phyloP scores from a whole-genome alignment of 371 early-diverging fungal species.

The Actinomortierella wolfii region DNA sequence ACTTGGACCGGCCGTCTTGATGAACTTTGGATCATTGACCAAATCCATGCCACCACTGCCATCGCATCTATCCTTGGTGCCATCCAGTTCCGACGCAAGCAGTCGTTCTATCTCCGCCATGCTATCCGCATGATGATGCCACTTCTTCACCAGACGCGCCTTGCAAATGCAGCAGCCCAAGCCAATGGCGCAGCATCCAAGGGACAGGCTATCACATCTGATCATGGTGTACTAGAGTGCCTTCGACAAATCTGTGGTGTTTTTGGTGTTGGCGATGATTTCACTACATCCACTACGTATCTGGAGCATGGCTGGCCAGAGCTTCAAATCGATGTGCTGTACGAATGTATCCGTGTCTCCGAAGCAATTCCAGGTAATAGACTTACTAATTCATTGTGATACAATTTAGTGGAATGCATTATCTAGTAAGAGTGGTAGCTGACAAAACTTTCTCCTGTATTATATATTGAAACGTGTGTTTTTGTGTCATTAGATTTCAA shows the following conservation, averaged over 20 bases:
- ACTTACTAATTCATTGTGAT: conserved; percentile 3
- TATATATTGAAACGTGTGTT: too few relatives aligned
- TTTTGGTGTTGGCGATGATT: conserved; percentile 68
- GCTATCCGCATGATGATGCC: conserved; percentile 65
- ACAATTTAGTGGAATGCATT: too few relatives aligned
- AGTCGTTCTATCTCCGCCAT: conserved; percentile 74
- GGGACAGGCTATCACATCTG: conserved; percentile 30
- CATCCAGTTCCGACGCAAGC: conserved; percentile 73
- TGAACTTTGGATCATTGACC: conserved; percentile 49
- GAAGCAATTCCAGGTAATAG: conserved; percentile 69
- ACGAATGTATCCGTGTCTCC: conserved; percentile 76
- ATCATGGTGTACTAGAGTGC: conserved; percentile 68
- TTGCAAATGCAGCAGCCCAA: conserved; percentile 30
- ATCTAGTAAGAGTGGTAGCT: too few relatives aligned
- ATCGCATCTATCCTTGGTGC: conserved; percentile 65
- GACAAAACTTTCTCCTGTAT: too few relatives aligned
- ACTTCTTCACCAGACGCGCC: conserved; percentile 55
- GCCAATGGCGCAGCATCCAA: conserved; percentile 17
- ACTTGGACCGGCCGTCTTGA: conserved; percentile 46
- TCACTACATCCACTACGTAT: conserved; percentile 49
- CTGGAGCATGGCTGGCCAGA: conserved; percentile 79
- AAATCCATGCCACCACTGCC: conserved; percentile 60
- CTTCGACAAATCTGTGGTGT: conserved; percentile 71
- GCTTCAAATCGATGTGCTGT: conserved; percentile 76
- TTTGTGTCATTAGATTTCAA: conserved; percentile 68